Base-by-base conservation (phyloP, 768 basidiomycete genomes). In the Lyophyllum shimeji region DNA sequence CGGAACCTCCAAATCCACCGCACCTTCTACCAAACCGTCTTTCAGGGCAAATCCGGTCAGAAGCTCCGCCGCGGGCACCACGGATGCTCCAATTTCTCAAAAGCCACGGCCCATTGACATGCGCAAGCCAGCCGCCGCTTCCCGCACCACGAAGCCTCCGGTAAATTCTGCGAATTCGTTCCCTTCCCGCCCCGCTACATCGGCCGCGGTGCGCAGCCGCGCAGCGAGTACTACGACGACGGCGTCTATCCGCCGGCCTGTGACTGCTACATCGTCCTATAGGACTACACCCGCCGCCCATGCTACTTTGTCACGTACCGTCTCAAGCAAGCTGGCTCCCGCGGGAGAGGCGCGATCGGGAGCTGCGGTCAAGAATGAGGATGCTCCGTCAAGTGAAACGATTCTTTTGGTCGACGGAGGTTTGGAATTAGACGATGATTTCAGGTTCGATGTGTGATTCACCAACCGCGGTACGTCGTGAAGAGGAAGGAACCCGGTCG, bases 381-480 rank as follows among this genome's bases (percentile, higher is more conserved):
- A 17, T n/a, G 15, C 13, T 23, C 13, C 23, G 9, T 23, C 24
- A 9, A 40, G 13, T 42, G 54, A 52, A n/a, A 21, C 53, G 11
- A 48, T 59, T 7, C 43, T 50, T 44, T 18, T 65, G 23, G 49
- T 45, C 8, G 53, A 48, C 15, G 25, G 24, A 20, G 54, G 56
- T 8, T 25, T 20, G 23, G 59, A 45, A 9, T 43, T 62, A 12
- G 53, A 50, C 21, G 67, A 69, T 47, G 67, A 69, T 50, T 69
- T 69, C 37, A 55, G 42, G 52, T 69, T 69, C 39, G 56, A 66
- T 53, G 60, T 69, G 45, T 69, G 55, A 64, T 23, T 7, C 1
- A 21, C 9, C 33, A 37, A 52, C 50, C 12, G 20, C 31, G 15
- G 50, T 3, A 7, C 7, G 34, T 37, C 31, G 6, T 37, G 4